Evolutionary conservation across 495 filamentous ascomycete species (phyloP).

Genomic region (Podospora sp.): DNA sequence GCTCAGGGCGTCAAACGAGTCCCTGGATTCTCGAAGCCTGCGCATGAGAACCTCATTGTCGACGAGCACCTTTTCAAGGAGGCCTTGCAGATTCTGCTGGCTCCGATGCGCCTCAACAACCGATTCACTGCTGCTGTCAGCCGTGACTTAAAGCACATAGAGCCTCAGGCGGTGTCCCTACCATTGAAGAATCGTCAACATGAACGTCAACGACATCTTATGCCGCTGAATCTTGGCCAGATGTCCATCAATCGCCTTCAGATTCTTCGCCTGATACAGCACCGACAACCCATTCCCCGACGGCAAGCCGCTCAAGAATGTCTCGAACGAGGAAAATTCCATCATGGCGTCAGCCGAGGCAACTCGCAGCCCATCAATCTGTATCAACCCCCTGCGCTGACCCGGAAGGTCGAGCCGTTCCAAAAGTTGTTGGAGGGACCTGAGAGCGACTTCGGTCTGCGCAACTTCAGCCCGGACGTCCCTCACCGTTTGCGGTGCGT

Average conservation of each 20-base stretch:
- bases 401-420: neutral
- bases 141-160: neutral
- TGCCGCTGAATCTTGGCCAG: slow-evolving; percentile 16
- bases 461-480: slow-evolving; percentile 11
- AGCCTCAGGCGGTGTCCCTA: no score
- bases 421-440: slow-evolving; percentile 3
- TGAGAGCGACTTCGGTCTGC: slow-evolving; percentile 15
- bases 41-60: slow-evolving; percentile 15
- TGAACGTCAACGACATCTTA: slow-evolving; percentile 18
- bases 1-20: slow-evolving; percentile 17
- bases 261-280: slow-evolving; percentile 11
- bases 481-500: slow-evolving; percentile 15
- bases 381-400: slow-evolving; percentile 6
- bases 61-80: slow-evolving; percentile 7
- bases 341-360: slow-evolving; percentile 19
- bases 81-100: slow-evolving; percentile 10
- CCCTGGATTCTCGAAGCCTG: slow-evolving; percentile 4
- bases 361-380: slow-evolving; percentile 21
- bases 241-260: slow-evolving; percentile 19
- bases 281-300: neutral
- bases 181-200: slow-evolving; percentile 24
- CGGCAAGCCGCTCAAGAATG: neutral
- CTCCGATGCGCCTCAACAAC: slow-evolving; percentile 4
- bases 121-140: slow-evolving; percentile 1
- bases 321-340: slow-evolving; percentile 15